Conservation (phyloP, 2,329 filamentous ascomycete genomes). For the Cladosporium phlei region DNA sequence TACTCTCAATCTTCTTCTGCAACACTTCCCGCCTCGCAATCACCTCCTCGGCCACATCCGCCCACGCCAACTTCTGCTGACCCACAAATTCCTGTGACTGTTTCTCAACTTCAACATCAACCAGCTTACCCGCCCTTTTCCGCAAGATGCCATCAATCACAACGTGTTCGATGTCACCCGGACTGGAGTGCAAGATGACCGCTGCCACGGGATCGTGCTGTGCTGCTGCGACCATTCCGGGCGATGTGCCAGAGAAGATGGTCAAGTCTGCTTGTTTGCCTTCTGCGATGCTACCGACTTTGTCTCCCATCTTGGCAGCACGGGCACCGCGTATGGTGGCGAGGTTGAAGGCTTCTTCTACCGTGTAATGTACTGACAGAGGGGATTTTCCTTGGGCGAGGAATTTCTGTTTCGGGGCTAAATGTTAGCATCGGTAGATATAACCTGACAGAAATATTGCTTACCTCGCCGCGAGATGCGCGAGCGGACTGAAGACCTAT, state of each 20-base stretch:
- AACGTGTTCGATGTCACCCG: slow-evolving; percentile 41
- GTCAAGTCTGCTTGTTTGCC: slow-evolving; percentile 48
- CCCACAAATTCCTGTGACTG: slow-evolving; percentile 10
- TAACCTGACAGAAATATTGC: too few relatives aligned
- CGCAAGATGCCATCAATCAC: slow-evolving; percentile 41
- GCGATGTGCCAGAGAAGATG: slow-evolving; percentile 42
- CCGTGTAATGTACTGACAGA: slow-evolving; percentile 28
- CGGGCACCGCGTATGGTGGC: slow-evolving; percentile 45
- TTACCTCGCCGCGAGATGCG: slow-evolving; percentile 26
- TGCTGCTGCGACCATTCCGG: slow-evolving; percentile 39
- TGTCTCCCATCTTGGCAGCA: slow-evolving; percentile 38
- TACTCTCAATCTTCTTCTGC: slow-evolving; percentile 5
- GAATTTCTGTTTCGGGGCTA: slow-evolving; percentile 16
- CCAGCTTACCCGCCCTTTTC: slow-evolving; percentile 33
- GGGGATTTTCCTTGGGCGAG: slow-evolving; percentile 24
- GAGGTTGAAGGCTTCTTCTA: slow-evolving; percentile 46
- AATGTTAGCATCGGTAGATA: background rate
- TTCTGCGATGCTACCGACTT: slow-evolving; percentile 43
- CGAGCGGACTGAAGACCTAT: slow-evolving; percentile 32
- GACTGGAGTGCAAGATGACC: slow-evolving; percentile 40
- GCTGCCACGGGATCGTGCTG: slow-evolving; percentile 41
- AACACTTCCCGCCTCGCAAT: slow-evolving; percentile 2
- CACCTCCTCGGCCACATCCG: slow-evolving; percentile 12
- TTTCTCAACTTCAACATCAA: slow-evolving; percentile 25
- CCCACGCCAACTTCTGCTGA: background rate